Conservation (phyloP, 208 protist species). For the Acanthamoeba culbertsoni region DNA sequence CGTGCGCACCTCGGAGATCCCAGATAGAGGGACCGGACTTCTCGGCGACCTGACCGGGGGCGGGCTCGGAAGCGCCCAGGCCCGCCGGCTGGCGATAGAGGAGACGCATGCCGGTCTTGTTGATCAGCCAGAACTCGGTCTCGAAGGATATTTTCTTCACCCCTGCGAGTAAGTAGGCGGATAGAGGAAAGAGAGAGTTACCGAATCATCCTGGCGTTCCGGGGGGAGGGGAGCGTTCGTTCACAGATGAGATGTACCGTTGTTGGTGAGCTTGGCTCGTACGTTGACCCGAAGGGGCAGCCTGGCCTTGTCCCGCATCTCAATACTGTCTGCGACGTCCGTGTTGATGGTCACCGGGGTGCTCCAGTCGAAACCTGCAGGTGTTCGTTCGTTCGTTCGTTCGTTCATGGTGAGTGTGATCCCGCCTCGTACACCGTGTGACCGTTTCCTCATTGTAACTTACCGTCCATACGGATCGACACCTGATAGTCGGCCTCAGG, state of each 20-base stretch:
- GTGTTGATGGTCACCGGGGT: not conserved
- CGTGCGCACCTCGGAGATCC: not conserved
- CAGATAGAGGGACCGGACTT: not conserved
- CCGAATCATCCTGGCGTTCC: too few species aligned
- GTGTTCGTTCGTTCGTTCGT: not conserved
- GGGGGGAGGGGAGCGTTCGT: not conserved
- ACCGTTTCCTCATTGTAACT: too few species aligned
- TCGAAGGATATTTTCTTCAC: slow-evolving; percentile 46
- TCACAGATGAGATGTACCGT: not conserved
- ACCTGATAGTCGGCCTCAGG: not conserved
- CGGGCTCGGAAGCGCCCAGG: not conserved
- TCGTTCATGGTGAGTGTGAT: too few species aligned
- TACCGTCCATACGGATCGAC: not conserved
- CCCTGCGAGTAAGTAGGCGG: not conserved
- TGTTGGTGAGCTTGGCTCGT: not conserved
- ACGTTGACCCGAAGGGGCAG: not conserved
- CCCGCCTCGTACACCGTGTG: too few species aligned
- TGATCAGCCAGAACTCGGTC: slow-evolving; percentile 58
- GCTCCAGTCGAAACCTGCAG: slow-evolving; percentile 48
- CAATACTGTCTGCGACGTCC: slow-evolving; percentile 17
- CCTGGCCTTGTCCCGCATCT: slow-evolving; percentile 35
- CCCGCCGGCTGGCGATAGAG: slow-evolving; percentile 20
- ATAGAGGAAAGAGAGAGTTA: too few species aligned
- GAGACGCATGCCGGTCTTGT: slow-evolving; percentile 50
- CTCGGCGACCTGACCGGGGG: not conserved